A percentile compares a stretch with the other conserved stretches of the same genome.
Conservation (phyloP, 768 basidiomycete species). For the Rhodotorula paludigena region DNA sequence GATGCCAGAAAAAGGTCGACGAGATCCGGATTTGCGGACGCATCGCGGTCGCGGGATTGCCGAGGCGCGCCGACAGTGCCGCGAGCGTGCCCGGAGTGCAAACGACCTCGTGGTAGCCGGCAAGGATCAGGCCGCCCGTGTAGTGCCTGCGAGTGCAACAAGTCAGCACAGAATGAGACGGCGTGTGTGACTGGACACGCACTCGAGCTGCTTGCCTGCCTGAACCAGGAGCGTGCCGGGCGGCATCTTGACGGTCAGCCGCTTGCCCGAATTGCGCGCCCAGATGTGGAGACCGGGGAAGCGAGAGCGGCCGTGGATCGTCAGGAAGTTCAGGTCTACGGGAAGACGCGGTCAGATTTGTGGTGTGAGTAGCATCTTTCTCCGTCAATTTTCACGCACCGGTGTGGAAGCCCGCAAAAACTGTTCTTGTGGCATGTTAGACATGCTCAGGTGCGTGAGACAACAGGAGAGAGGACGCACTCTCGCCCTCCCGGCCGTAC, state of each 20-base stretch:
- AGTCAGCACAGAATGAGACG: background rate
- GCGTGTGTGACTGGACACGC: conserved; percentile 51
- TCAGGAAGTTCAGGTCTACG: conserved; percentile 79
- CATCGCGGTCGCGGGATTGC: conserved; percentile 53
- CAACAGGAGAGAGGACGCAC: conserved; percentile 2
- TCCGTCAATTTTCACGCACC: conserved; percentile 5
- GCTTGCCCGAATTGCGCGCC: conserved; percentile 88
- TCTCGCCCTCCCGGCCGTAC: conserved; percentile 71
- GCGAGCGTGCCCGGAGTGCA: conserved; percentile 73
- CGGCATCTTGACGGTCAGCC: conserved; percentile 81
- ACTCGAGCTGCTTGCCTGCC: conserved; percentile 92
- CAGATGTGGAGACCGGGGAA: conserved; percentile 88
- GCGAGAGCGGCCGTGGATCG: conserved; percentile 79
- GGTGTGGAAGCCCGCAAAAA: conserved; percentile 88
- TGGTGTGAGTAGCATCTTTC: no score
- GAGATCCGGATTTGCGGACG: conserved; percentile 93
- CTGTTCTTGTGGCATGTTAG: background rate
- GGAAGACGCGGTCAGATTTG: no score
- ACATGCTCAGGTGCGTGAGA: background rate
- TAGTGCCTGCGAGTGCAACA: conserved; percentile 26
- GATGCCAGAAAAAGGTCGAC: conserved; percentile 78
- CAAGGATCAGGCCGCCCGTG: conserved; percentile 66
- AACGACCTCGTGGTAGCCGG: conserved; percentile 91
- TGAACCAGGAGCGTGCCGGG: conserved; percentile 80
- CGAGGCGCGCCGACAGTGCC: conserved; percentile 62